Evolutionary conservation across 352 stramenopile genomes (phyloP).

Genomic region (Elongisporangium anandrum): DNA sequence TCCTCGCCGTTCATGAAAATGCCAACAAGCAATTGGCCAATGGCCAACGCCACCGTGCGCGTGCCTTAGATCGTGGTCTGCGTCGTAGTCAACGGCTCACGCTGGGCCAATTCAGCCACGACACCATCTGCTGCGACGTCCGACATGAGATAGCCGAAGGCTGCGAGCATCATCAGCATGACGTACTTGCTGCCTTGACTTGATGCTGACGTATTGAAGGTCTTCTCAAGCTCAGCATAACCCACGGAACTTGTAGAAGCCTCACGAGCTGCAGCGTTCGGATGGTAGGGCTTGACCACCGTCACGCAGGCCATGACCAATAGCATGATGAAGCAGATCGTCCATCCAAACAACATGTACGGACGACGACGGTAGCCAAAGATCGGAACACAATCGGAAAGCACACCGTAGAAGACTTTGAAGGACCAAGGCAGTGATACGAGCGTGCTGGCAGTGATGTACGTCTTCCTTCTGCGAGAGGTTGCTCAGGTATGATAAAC

Average conservation of each 20-base stretch:
- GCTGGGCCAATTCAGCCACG: slow-evolving; percentile 29
- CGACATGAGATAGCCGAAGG: slow-evolving; percentile 25
- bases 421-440: slow-evolving; percentile 34
- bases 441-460: slow-evolving; percentile 27
- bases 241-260: slow-evolving; percentile 2
- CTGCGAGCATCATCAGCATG: slow-evolving; percentile 26
- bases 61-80: slow-evolving; percentile 31
- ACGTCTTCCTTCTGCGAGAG: slow-evolving; percentile 22
- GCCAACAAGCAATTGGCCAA: slow-evolving; percentile 12
- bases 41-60: slow-evolving; percentile 15
- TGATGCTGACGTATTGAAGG: slow-evolving; percentile 14
- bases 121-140: slow-evolving; percentile 20
- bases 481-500: slow-evolving; percentile 17
- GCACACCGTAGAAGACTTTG: slow-evolving; percentile 29
- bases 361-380: slow-evolving; percentile 36
- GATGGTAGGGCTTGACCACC: slow-evolving; percentile 29
- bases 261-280: neutral
- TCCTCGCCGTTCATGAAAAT: slow-evolving; percentile 27
- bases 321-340: slow-evolving; percentile 19
- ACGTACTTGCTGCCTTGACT: slow-evolving; percentile 19
- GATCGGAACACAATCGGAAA: slow-evolving; percentile 36
- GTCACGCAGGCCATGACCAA: slow-evolving; percentile 17
- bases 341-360: slow-evolving; percentile 40
- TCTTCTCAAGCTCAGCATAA: slow-evolving; percentile 1
- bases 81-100: slow-evolving; percentile 23